phyloP scores from a whole-genome alignment of 345 rosid genomes.

The Jatropha curcas region DNA sequence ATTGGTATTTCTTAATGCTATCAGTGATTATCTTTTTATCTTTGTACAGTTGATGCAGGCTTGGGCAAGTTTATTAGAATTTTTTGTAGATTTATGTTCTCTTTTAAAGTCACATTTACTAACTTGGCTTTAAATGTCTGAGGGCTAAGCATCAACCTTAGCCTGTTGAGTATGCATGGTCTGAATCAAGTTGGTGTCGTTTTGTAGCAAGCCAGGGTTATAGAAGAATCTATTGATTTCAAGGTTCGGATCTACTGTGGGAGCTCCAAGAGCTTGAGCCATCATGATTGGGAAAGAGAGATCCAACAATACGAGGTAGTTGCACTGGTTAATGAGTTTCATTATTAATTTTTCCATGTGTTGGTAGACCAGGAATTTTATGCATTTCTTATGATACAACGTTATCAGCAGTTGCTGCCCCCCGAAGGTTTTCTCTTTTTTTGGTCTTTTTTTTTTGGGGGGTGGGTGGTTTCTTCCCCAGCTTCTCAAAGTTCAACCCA shows the following conservation, averaged over 20 bases:
- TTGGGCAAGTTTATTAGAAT: background rate
- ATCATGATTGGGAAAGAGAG: slow-evolving; percentile 75
- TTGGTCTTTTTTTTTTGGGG: background rate
- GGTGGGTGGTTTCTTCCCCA: too few species aligned
- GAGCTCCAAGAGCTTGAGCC: slow-evolving; percentile 50
- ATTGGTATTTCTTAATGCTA: background rate
- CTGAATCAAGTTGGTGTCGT: slow-evolving; percentile 21
- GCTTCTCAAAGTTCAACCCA: too few species aligned
- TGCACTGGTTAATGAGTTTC: slow-evolving; percentile 9
- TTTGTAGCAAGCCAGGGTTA: slow-evolving; percentile 84
- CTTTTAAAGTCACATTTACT: background rate
- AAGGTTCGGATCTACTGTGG: slow-evolving; percentile 75
- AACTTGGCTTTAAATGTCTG: slow-evolving; percentile 1
- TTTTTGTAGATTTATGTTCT: background rate
- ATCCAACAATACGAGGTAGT: slow-evolving; percentile 70
- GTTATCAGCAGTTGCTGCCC: background rate
- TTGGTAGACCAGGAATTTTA: slow-evolving; percentile 11
- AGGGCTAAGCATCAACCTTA: background rate
- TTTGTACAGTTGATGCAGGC: background rate
- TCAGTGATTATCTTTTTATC: background rate
- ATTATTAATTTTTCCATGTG: background rate
- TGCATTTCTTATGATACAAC: background rate
- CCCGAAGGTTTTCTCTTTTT: background rate
- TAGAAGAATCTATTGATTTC: slow-evolving; percentile 62
- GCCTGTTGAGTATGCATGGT: background rate